These are phyloP conservation scores for Paraleonurus japonicus DNA, from an alignment of 257 asterid genomes.

Conservation along the genomic window DNA sequence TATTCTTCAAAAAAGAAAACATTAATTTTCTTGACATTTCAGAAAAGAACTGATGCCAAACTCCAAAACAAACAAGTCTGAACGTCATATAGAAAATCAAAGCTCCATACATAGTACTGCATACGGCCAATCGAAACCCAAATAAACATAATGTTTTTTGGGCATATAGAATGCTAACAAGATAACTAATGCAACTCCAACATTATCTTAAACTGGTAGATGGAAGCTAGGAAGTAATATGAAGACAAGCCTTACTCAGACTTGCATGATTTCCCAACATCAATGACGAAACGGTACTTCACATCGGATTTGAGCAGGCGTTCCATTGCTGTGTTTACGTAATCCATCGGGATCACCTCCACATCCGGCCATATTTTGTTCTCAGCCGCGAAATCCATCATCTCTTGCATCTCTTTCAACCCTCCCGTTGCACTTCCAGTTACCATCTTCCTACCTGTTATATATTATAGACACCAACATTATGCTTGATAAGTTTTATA, in stretches of 20 bases:
- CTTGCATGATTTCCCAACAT: conserved; percentile 25
- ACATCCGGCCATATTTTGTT: conserved; percentile 30
- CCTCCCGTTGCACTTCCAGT: conserved; percentile 46
- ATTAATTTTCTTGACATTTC: neutral
- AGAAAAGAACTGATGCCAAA: neutral
- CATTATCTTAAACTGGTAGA: neutral
- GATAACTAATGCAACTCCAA: neutral
- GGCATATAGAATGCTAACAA: neutral
- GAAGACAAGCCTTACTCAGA: conserved; percentile 8
- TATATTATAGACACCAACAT: neutral
- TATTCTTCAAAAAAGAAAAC: no score
- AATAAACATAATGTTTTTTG: neutral
- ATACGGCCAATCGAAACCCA: neutral
- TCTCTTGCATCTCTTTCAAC: conserved; percentile 53
- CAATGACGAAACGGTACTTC: conserved; percentile 44
- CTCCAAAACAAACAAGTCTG: neutral
- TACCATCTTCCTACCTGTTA: conserved; percentile 41
- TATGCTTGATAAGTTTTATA: neutral
- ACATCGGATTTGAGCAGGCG: conserved; percentile 49
- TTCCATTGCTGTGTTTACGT: conserved; percentile 54
- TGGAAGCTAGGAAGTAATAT: neutral
- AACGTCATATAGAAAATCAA: neutral
- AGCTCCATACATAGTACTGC: neutral
- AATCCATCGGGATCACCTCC: conserved; percentile 44
- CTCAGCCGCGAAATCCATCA: conserved; percentile 32